phyloP scores from a whole-genome alignment of 441 rosid species.

The Erodium texanum region DNA sequence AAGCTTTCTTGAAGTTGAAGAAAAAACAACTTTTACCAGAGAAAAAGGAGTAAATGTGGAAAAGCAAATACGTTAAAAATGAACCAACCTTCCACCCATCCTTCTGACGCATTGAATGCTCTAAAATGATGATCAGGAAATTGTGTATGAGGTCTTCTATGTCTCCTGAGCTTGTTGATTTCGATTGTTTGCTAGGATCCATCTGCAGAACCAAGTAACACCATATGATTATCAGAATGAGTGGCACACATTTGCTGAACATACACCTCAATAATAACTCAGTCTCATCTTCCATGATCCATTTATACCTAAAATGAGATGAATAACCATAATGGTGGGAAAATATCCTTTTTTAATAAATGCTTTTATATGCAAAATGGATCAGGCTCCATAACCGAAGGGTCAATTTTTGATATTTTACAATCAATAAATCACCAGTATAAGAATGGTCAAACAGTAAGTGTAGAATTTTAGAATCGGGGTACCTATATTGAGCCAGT shows the following conservation, averaged over 20 bases:
- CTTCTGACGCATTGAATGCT: conserved; percentile 97
- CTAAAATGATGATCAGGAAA: conserved; percentile 89
- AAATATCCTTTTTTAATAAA: background rate
- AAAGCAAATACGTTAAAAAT: background rate
- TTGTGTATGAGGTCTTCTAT: conserved; percentile 90
- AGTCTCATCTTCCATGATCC: background rate
- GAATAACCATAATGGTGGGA: background rate
- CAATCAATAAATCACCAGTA: too few species aligned
- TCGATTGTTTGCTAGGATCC: conserved; percentile 46
- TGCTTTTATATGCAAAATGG: background rate
- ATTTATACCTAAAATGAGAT: background rate
- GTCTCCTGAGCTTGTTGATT: conserved; percentile 51
- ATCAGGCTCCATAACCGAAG: too few species aligned
- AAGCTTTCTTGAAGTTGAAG: too few species aligned
- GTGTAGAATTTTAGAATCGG: background rate
- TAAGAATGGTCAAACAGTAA: background rate
- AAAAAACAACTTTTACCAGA: background rate
- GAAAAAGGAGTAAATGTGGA: background rate
- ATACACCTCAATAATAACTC: background rate
- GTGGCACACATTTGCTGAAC: background rate
- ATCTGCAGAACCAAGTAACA: conserved; percentile 42
- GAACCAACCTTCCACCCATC: conserved; percentile 96
- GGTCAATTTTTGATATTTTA: too few species aligned
- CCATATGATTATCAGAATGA: background rate
- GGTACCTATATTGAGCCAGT: background rate